A percentile compares a stretch with the other conserved stretches of the same genome.
Conservation (phyloP, 2,329 filamentous ascomycete genomes). For the Monosporascus sp. region DNA sequence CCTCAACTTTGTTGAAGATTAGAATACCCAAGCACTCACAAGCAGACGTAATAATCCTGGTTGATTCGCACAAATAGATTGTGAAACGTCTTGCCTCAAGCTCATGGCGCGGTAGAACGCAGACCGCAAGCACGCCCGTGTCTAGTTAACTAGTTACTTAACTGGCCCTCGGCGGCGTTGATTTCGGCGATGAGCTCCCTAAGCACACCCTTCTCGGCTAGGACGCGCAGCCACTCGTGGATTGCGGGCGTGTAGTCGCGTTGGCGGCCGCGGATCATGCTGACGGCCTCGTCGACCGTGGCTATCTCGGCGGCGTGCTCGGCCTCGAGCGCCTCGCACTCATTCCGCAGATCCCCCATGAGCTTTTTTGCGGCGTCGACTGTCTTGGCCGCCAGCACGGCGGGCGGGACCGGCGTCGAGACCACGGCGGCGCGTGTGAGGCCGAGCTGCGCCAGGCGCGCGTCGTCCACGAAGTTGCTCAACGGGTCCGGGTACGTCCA, state of each 20-base stretch:
- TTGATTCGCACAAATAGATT: no score
- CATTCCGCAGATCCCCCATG: slow-evolving; percentile 33
- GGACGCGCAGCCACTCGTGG: slow-evolving; percentile 61
- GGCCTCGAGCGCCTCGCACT: slow-evolving; percentile 37
- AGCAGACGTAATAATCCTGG: no score
- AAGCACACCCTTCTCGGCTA: slow-evolving; percentile 63
- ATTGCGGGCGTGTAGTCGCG: slow-evolving; percentile 67
- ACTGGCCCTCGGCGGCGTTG: not conserved
- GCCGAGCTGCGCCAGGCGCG: slow-evolving; percentile 10
- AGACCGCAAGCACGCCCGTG: no score
- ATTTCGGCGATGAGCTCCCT: slow-evolving; percentile 28
- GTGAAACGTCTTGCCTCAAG: no score
- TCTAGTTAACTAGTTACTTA: no score
- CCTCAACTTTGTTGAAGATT: no score
- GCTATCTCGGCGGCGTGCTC: slow-evolving; percentile 45
- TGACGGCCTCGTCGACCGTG: slow-evolving; percentile 38
- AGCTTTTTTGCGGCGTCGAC: slow-evolving; percentile 27
- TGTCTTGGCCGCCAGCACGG: slow-evolving; percentile 3
- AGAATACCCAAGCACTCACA: no score
- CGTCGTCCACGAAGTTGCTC: slow-evolving; percentile 8
- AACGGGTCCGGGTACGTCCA: slow-evolving; percentile 30
- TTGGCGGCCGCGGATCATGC: slow-evolving; percentile 49
- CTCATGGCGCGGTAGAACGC: no score
- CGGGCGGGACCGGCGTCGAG: not conserved
- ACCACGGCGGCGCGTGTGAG: slow-evolving; percentile 10